Percentiles rank a stretch among this genome's conserved stretches.
phyloP scores from a whole-genome alignment of 2,329 filamentous ascomycete species.

The Mollisia scopiformis region DNA sequence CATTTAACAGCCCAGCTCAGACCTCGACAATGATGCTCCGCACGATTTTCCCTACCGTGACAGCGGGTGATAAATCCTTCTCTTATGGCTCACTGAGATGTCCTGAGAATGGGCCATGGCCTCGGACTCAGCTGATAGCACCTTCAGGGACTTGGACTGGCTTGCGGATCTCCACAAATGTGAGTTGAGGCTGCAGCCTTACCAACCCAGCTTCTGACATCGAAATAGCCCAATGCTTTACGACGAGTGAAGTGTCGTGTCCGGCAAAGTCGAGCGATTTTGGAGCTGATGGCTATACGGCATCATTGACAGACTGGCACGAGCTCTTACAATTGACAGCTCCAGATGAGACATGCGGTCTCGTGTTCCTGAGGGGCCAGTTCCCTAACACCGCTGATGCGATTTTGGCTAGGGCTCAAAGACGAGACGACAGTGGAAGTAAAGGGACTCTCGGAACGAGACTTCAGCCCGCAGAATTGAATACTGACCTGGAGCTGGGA shows the following conservation, averaged over 20 bases:
- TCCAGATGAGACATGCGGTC: slow-evolving; percentile 22
- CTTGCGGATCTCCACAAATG: neutral
- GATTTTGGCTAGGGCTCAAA: slow-evolving; percentile 24
- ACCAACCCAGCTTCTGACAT: neutral
- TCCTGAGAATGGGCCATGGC: neutral
- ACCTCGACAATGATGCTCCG: neutral
- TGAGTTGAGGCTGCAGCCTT: slow-evolving; percentile 1
- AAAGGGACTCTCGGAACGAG: slow-evolving; percentile 23
- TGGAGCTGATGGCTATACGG: slow-evolving; percentile 24
- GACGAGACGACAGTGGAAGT: slow-evolving; percentile 18
- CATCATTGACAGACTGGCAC: slow-evolving; percentile 25
- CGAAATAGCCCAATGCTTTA: slow-evolving; percentile 18
- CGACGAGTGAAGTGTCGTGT: slow-evolving; percentile 17
- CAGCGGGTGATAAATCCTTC: no score
- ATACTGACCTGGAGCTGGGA: slow-evolving; percentile 19
- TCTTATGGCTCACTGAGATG: neutral
- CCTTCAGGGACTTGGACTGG: neutral
- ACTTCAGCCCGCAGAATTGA: slow-evolving; percentile 9
- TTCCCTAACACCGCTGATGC: slow-evolving; percentile 25
- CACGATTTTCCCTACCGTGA: no score
- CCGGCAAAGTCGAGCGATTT: slow-evolving; percentile 25
- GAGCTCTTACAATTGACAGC: slow-evolving; percentile 28
- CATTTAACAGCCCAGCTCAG: neutral
- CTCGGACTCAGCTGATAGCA: neutral
- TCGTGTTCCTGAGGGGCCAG: slow-evolving; percentile 22